Conservation (phyloP, 2,329 filamentous ascomycete genomes). For the Cladosporium sphaerospermum region DNA sequence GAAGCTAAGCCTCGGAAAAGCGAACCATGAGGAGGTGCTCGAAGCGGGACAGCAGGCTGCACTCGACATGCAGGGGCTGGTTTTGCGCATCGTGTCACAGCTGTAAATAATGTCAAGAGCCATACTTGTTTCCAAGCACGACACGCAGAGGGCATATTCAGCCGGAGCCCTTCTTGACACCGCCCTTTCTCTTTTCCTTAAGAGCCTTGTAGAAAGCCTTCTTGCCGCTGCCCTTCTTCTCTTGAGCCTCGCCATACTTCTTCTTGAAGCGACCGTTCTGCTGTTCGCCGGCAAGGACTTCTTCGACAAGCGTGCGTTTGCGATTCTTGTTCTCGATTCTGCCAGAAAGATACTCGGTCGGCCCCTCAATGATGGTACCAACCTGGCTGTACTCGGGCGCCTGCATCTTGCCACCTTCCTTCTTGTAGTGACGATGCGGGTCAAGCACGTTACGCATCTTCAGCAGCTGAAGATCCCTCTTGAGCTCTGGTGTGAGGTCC, state of each 20-base stretch:
- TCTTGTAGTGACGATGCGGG: slow-evolving; percentile 85
- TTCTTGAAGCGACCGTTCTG: slow-evolving; percentile 67
- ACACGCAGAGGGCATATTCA: neutral
- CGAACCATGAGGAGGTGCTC: slow-evolving; percentile 60
- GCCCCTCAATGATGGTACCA: slow-evolving; percentile 80
- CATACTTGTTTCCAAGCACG: slow-evolving; percentile 7
- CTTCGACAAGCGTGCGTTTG: slow-evolving; percentile 79
- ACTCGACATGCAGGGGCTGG: slow-evolving; percentile 53
- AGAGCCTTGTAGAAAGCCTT: slow-evolving; percentile 83
- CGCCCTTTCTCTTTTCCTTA: slow-evolving; percentile 49
- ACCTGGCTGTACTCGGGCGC: slow-evolving; percentile 81
- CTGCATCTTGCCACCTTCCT: slow-evolving; percentile 64
- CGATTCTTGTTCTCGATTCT: slow-evolving; percentile 81
- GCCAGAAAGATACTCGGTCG: slow-evolving; percentile 77
- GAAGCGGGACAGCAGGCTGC: slow-evolving; percentile 56
- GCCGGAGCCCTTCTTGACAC: slow-evolving; percentile 29
- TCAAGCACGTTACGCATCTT: slow-evolving; percentile 86
- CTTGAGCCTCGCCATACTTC: slow-evolving; percentile 83
- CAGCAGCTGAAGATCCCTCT: slow-evolving; percentile 81
- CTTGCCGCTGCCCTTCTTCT: slow-evolving; percentile 76
- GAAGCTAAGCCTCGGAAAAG: slow-evolving; percentile 53
- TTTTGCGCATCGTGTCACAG: slow-evolving; percentile 41
- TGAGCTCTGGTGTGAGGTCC: slow-evolving; percentile 74
- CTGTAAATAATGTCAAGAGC: slow-evolving; percentile 24
- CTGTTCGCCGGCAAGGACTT: slow-evolving; percentile 65